A percentile compares a stretch with the other conserved stretches of the same genome.
These are phyloP conservation scores for Zalerion maritima DNA, from an alignment of 495 filamentous ascomycete genomes.

Conservation along the genomic window DNA sequence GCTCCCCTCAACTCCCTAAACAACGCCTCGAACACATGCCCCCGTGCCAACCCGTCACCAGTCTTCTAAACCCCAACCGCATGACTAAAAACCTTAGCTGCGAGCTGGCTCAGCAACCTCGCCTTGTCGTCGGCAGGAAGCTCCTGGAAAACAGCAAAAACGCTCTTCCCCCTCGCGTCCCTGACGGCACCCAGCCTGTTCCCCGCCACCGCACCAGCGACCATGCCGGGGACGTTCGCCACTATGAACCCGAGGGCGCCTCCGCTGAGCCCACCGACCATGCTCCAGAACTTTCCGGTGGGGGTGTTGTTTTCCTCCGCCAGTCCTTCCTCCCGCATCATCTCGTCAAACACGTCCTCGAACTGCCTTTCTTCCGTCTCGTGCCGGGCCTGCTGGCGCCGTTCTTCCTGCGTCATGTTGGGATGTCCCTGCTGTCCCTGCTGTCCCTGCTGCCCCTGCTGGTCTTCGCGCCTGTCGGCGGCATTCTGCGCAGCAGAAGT, in stretches of 20 bases:
- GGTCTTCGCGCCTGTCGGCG: constrained; percentile 10
- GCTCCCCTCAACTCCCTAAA: too few species aligned
- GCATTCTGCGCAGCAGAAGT: constrained; percentile 19
- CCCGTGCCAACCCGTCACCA: too few species aligned
- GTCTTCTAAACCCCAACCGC: constrained; percentile 31
- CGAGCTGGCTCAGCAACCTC: constrained; percentile 59
- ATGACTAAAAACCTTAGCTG: constrained; percentile 55
- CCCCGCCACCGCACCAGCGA: constrained; percentile 86
- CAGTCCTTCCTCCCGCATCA: constrained; percentile 87
- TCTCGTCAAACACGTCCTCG: constrained; percentile 88
- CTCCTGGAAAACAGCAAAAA: constrained; percentile 81
- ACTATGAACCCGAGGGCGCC: constrained; percentile 90
- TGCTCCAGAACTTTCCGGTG: constrained; percentile 68
- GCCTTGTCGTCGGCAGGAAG: constrained; percentile 68
- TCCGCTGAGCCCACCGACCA: constrained; percentile 75
- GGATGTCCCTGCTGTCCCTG: constrained; percentile 4
- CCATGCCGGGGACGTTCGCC: constrained; percentile 72
- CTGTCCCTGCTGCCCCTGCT: too few species aligned
- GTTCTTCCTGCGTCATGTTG: constrained; percentile 8
- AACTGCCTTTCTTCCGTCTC: constrained; percentile 62
- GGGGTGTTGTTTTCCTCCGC: constrained; percentile 43
- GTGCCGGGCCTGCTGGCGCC: constrained; percentile 18
- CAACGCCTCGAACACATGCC: too few species aligned
- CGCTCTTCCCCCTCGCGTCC: constrained; percentile 86
- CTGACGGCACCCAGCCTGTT: constrained; percentile 78